A percentile compares a stretch with the other conserved stretches of the same genome.
These are phyloP conservation scores for Clarireedia homoeocarpa DNA, from an alignment of 2,329 filamentous ascomycete species.

Conservation along the genomic window DNA sequence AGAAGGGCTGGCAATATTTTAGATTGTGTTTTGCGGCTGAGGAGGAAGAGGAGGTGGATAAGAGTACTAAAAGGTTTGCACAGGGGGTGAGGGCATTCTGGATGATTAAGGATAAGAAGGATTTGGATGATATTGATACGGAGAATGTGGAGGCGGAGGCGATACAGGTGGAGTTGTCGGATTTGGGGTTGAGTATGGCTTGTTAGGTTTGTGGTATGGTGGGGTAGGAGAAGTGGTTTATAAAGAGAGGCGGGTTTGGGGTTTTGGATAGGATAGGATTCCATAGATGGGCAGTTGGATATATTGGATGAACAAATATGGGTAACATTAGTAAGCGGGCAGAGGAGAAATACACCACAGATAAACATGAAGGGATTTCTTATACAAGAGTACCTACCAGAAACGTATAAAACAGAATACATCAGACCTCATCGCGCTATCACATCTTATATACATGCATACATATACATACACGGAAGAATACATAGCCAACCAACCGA, in stretches of 20 bases:
- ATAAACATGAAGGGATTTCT: not conserved
- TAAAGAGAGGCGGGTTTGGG: no score
- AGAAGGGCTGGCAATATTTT: constrained; percentile 62
- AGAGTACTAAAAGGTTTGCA: constrained; percentile 55
- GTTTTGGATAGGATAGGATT: not conserved
- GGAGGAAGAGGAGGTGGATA: constrained; percentile 58
- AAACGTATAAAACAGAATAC: no score
- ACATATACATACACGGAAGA: no score
- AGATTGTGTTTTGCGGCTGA: constrained; percentile 82
- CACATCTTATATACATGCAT: no score
- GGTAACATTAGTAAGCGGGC: no score
- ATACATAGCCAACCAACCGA: not conserved
- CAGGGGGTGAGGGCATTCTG: constrained; percentile 69
- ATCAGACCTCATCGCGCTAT: no score
- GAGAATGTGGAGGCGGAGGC: constrained; percentile 2
- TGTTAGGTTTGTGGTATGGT: constrained; percentile 14
- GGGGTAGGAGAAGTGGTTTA: no score
- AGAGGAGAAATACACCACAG: no score
- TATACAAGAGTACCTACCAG: no score
- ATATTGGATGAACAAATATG: not conserved
- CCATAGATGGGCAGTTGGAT: not conserved
- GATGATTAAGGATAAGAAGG: constrained; percentile 58
- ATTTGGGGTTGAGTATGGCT: constrained; percentile 21
- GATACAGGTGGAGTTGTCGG: constrained; percentile 13
- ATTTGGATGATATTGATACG: constrained; percentile 48